Evolutionary conservation across 2,329 filamentous ascomycete species (phyloP).

Genomic region (Sclerotinia glacialis): DNA sequence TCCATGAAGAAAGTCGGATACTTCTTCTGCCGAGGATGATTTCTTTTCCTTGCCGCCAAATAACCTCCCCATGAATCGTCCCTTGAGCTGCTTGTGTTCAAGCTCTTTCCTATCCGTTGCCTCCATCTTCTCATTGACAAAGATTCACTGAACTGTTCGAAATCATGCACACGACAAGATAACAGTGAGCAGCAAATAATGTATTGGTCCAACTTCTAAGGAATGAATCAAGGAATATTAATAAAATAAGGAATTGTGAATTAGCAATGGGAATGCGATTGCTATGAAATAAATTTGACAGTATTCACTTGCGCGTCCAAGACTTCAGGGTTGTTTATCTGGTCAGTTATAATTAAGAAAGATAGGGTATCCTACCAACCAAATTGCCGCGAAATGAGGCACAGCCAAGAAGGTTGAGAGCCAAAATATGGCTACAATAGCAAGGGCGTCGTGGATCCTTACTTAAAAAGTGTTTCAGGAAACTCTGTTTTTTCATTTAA

Average conservation of each 20-base stretch:
- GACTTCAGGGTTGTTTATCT: background rate
- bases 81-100: conserved; percentile 24
- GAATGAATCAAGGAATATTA: background rate
- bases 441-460: conserved; percentile 21
- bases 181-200: background rate
- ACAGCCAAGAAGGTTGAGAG: background rate
- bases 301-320: conserved; percentile 8
- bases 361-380: conserved; percentile 13
- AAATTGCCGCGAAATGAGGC: conserved; percentile 19
- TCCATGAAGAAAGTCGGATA: conserved; percentile 59
- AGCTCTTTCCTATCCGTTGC: conserved; percentile 31
- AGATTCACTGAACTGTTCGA: conserved; percentile 1
- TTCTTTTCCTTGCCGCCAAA: conserved; percentile 33
- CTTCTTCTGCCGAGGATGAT: conserved; percentile 44
- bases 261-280: background rate
- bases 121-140: conserved; percentile 20
- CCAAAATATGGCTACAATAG: background rate
- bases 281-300: background rate
- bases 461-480: conserved; percentile 18
- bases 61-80: conserved; percentile 57
- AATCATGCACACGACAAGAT: conserved; percentile 10
- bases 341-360: conserved; percentile 10
- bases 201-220: background rate
- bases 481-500: conserved; percentile 9
- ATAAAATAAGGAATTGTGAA: conserved; percentile 3